A percentile compares a stretch with the other conserved stretches of the same genome.
These are phyloP conservation scores for Biscogniauxia mediterranea DNA, from an alignment of 2,329 filamentous ascomycete species.

Conservation along the genomic window DNA sequence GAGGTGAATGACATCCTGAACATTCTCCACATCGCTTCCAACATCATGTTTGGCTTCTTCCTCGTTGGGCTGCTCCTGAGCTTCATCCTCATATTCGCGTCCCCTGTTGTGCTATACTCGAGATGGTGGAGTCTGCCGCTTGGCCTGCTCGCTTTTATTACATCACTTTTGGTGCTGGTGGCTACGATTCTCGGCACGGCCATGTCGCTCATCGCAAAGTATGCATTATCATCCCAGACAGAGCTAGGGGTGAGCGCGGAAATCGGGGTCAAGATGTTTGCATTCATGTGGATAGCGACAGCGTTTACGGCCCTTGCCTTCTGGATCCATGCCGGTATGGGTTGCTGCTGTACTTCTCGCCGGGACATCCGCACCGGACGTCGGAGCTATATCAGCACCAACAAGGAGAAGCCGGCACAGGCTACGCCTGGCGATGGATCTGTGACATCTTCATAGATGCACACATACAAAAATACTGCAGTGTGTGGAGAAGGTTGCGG, in stretches of 20 bases:
- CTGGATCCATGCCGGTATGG: slow-evolving; percentile 70
- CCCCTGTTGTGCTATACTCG: slow-evolving; percentile 54
- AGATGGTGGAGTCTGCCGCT: slow-evolving; percentile 64
- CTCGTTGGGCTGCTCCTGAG: slow-evolving; percentile 67
- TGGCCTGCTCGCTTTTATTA: slow-evolving; percentile 64
- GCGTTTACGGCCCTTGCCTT: slow-evolving; percentile 67
- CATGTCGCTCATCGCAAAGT: slow-evolving; percentile 79
- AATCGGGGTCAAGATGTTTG: slow-evolving; percentile 74
- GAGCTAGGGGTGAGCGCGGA: slow-evolving; percentile 74
- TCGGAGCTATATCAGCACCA: slow-evolving; percentile 25
- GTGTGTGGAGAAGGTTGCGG: too few species aligned
- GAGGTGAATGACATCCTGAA: slow-evolving; percentile 71
- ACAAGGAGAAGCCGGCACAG: slow-evolving; percentile 4
- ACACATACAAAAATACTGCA: too few species aligned
- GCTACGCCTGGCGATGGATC: slow-evolving; percentile 1
- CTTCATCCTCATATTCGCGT: slow-evolving; percentile 68
- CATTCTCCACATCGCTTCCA: slow-evolving; percentile 71
- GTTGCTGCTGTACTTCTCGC: slow-evolving; percentile 69
- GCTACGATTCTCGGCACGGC: slow-evolving; percentile 76
- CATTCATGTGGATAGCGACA: slow-evolving; percentile 84
- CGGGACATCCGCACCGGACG: slow-evolving; percentile 48
- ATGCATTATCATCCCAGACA: slow-evolving; percentile 68
- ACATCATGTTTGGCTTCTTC: slow-evolving; percentile 90
- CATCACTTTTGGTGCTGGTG: slow-evolving; percentile 65
- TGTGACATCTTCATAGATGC: not conserved